These are phyloP conservation scores for Aphanomyces stellatus DNA, from an alignment of 352 stramenopile species.

Conservation along the genomic window DNA sequence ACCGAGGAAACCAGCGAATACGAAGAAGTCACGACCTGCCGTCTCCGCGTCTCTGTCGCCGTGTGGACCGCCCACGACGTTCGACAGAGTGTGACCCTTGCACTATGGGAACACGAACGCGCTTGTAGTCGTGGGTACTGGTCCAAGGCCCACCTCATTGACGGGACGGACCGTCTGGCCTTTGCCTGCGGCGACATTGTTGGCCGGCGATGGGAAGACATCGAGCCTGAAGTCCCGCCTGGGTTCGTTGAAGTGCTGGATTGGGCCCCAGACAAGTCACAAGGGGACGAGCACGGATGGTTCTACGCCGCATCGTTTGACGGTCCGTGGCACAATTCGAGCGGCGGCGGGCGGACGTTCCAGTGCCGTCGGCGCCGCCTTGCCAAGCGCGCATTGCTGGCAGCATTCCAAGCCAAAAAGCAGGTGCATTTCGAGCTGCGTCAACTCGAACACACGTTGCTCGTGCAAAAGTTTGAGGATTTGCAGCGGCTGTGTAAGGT, in stretches of 20 bases:
- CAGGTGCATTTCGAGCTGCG: not conserved
- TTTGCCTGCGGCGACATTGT: conserved; percentile 29
- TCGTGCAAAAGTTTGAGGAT: not conserved
- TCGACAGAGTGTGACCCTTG: conserved; percentile 46
- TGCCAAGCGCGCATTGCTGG: not conserved
- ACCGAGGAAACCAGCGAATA: not conserved
- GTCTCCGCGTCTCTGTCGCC: not conserved
- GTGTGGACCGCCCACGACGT: conserved; percentile 13
- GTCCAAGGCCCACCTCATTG: conserved; percentile 46
- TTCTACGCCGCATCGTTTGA: conserved; percentile 72
- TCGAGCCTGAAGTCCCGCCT: conserved; percentile 48
- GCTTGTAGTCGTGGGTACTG: conserved; percentile 74
- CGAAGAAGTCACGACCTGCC: not conserved
- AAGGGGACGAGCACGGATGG: conserved; percentile 77
- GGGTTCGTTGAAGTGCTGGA: conserved; percentile 46
- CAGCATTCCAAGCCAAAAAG: not conserved
- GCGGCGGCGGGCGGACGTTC: not conserved
- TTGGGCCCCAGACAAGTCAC: conserved; percentile 65
- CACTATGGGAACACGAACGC: conserved; percentile 80
- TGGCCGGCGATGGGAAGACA: conserved; percentile 56
- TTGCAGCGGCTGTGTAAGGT: not conserved
- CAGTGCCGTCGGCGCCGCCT: conserved; percentile 7
- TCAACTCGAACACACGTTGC: not conserved
- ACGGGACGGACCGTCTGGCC: conserved; percentile 50
- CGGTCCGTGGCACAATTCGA: conserved; percentile 61